Percentiles rank a stretch among this genome's conserved stretches.
Evolutionary conservation across 129 eudicot genomes (phyloP).

Genomic region (Silybum marianum): DNA sequence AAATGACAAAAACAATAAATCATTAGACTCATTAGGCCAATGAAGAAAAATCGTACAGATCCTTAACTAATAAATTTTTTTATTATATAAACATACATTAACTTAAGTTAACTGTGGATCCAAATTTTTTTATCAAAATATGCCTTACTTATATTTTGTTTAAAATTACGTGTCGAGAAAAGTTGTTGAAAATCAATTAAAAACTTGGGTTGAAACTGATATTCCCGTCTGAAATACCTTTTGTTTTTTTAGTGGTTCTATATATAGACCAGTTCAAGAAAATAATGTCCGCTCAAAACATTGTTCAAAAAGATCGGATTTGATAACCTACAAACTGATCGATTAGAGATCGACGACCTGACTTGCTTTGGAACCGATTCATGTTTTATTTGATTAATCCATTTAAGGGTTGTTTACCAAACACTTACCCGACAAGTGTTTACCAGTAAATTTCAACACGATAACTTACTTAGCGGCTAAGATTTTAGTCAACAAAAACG

Average conservation of each 20-base stretch:
- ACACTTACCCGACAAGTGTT: too few relatives aligned
- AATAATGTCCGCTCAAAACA: background rate
- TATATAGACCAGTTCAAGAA: background rate
- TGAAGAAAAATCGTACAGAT: background rate
- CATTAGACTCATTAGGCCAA: background rate
- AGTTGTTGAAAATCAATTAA: too few relatives aligned
- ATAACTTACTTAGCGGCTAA: too few relatives aligned
- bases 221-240: too few relatives aligned
- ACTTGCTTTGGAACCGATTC: too few relatives aligned
- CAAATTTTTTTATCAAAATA: background rate
- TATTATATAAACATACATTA: background rate
- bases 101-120: background rate
- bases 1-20: background rate
- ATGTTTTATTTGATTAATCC: too few relatives aligned
- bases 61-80: background rate
- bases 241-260: too few relatives aligned
- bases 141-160: background rate
- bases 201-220: too few relatives aligned
- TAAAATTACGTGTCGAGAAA: background rate
- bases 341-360: background rate
- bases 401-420: too few relatives aligned
- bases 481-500: too few relatives aligned
- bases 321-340: background rate
- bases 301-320: background rate
- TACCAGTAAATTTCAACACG: too few relatives aligned